Base-by-base conservation (phyloP, 2,329 filamentous ascomycete species). In the Xylaria sp. region DNA sequence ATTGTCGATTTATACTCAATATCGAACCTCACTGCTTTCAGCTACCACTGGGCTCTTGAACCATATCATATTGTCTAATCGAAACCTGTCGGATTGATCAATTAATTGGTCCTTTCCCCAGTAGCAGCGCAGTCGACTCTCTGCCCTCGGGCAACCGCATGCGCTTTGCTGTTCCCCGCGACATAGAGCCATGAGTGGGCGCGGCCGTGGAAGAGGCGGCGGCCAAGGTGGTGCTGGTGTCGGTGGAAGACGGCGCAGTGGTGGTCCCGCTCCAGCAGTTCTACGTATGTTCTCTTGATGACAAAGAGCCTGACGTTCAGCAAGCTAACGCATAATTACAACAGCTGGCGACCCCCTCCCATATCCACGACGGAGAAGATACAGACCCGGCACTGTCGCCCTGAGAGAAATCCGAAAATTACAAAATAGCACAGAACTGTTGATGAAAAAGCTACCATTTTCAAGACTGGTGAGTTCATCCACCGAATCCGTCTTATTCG, bases 341-440 rank as follows among this genome's bases (percentile, higher is more conserved):
- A 44, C 69, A 93, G 91, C 92, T 74, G 92, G 92, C 68, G 92
- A 94, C 75, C 92, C 92, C 36, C 82, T 92, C 54, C 91, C 92
- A 1, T 83, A 86, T 67, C 83, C 81, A 67, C 85, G 86, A 72
- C 88, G 86, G 72, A 87, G 87, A 72, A 87, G 92, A 73, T 94
- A 93, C 77, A 87, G 84, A 65, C 92, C 92, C 1, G 94, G 94
- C 77, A 97, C 94, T 51, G 87, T 93, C 73, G 95, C 96, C 63
- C 87, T 98, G 64, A 91, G 92, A 81, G 95, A 98, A 83, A 98
- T 98, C 80, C 88, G 94, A 79, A 89, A 89, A 76, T 97, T 97
- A 80, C 96, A 98, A 83, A 92, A 90, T 81, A 92, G 89, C 71
- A 97, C 93, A 68, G 94, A 98, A 77, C 88, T 98, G 36, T 84